Evolutionary conservation across 2,329 filamentous ascomycete genomes (phyloP).

Genomic region (Xylariomycetidae sp.): DNA sequence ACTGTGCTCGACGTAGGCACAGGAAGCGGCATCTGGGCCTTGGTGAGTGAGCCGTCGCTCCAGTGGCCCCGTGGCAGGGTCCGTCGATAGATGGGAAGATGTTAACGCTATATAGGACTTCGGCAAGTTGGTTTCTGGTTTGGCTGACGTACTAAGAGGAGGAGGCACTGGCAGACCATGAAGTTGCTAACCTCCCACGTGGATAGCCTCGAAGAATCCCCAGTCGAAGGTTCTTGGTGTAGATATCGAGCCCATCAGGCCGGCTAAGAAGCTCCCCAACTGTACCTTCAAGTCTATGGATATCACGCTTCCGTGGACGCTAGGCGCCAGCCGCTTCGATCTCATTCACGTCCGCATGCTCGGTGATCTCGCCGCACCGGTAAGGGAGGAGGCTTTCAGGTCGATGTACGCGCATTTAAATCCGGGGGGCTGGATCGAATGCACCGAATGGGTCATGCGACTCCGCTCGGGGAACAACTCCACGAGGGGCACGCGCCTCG

Average conservation of each 20-base stretch:
- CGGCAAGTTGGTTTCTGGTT: not conserved
- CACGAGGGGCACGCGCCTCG: not conserved
- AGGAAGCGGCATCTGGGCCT: not conserved
- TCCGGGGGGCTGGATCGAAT: conserved; percentile 28
- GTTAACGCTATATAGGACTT: not conserved
- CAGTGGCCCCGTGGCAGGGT: no score
- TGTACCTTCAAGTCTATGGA: conserved; percentile 23
- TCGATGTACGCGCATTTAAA: conserved; percentile 26
- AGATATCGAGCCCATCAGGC: conserved; percentile 22
- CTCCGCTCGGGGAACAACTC: conserved; percentile 22
- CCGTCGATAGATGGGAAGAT: no score
- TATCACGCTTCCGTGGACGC: conserved; percentile 20
- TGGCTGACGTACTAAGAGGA: no score
- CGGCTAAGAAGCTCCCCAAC: conserved; percentile 20
- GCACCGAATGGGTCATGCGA: conserved; percentile 25
- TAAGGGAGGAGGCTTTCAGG: conserved; percentile 20
- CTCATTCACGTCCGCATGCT: conserved; percentile 28
- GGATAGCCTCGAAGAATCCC: conserved; percentile 15
- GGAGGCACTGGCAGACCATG: no score
- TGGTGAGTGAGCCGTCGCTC: no score
- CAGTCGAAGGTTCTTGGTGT: conserved; percentile 22
- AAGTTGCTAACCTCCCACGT: no score
- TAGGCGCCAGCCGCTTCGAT: conserved; percentile 20
- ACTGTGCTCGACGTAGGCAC: not conserved
- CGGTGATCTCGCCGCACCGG: conserved; percentile 12